Conservation (phyloP, 1,139 yeast species). For the Protomyces inouyei region DNA sequence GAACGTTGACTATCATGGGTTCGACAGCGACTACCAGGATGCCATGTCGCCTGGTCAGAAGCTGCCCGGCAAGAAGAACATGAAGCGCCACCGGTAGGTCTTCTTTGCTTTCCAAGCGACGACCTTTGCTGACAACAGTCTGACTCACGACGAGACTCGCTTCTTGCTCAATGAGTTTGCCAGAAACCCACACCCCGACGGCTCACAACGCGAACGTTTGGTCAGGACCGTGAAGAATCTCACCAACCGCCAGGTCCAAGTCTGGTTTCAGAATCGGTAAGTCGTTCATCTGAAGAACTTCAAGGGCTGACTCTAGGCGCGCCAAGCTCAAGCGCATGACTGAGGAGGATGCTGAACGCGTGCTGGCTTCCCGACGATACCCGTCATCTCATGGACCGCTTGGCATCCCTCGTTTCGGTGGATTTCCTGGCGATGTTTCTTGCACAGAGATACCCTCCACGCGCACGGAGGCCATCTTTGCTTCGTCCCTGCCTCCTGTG, state of each 20-base stretch:
- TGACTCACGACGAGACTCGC: slow-evolving; percentile 32
- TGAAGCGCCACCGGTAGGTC: slow-evolving; percentile 21
- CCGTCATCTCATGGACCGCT: slow-evolving; percentile 15
- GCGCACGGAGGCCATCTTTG: not conserved
- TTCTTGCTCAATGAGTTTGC: slow-evolving; percentile 32
- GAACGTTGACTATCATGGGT: not conserved
- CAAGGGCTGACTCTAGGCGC: not conserved
- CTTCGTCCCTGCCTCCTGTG: not conserved
- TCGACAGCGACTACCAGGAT: not conserved
- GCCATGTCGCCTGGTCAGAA: not conserved
- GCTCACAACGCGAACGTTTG: slow-evolving; percentile 29
- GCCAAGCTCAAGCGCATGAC: slow-evolving; percentile 25
- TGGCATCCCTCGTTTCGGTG: not conserved
- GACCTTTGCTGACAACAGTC: slow-evolving; percentile 5
- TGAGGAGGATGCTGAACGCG: slow-evolving; percentile 22
- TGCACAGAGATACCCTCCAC: not conserved
- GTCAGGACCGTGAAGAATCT: slow-evolving; percentile 32
- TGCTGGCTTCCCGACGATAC: slow-evolving; percentile 18
- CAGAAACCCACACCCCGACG: slow-evolving; percentile 32
- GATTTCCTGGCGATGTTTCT: not conserved
- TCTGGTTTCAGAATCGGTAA: slow-evolving; percentile 33
- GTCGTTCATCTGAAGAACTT: not conserved
- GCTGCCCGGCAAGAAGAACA: slow-evolving; percentile 11
- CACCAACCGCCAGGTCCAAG: slow-evolving; percentile 32
- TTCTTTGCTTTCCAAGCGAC: not conserved